Evolutionary conservation across 495 filamentous ascomycete species (phyloP), one percentile per base, ranked within the genome.

Genomic region (Penicillium coprophilum): DNA sequence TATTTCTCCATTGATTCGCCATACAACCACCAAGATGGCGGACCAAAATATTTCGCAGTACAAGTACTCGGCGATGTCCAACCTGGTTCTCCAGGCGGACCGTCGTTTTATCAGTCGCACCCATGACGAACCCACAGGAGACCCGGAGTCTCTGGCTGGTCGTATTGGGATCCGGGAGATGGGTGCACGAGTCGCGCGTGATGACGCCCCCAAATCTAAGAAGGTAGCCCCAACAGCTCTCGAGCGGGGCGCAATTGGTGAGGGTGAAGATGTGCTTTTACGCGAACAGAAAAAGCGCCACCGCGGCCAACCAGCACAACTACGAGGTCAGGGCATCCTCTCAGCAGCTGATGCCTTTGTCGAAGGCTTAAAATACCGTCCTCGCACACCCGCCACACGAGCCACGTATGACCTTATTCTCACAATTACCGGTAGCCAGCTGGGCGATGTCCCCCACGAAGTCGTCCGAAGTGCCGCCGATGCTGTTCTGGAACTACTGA

Each of bases 61-160:
- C 82, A 99, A 99, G 76, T 99, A 99, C 82, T 90, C 91, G 86
- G 92, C 91, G 72, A 99, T 99, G 94, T 97, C 94, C 80, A 99
- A 99, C 85, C 86, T 99, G 91, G 94, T 99, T 71, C 90, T 97
- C 83, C 93, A 97, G 87, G 92, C 91, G 78, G 94, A 99, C 80
- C 87, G 90, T 75, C 87, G 95, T 69, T 97, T 99, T 71, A 86
- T 93, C 63, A 92, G 90, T 53, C 86, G 92, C 64, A 85, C 89
- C 60, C 90, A 87, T 61, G 94, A 99, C 76, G 94, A 99, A 74
- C 86, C 89, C 55, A 97, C 95, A 34, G 94, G 94, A 64, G 95
- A 99, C 70, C 94, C 94, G 48, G 94, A 99, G 75, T 97, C 94
- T 50, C 83, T 99, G 43, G 94, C 94, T 34, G 93, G 94, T 28